phyloP scores from a whole-genome alignment of 129 eudicot species.

The Dittrichia graveolens region DNA sequence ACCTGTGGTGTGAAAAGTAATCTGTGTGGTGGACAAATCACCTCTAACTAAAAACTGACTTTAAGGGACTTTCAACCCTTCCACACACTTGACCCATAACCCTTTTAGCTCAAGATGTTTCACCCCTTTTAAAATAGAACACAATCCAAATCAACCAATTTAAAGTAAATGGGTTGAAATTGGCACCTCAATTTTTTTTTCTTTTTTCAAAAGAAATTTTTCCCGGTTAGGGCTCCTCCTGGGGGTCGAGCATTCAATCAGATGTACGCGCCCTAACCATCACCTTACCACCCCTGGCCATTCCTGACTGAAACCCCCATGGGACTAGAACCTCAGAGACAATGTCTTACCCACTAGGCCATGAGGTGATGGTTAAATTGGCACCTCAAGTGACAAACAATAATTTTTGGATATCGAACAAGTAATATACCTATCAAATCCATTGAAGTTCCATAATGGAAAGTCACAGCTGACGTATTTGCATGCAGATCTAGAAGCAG shows the following conservation, averaged over 20 bases:
- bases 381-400: not conserved
- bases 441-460: conserved; percentile 91
- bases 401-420: not conserved
- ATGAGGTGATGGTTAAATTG: not conserved
- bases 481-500: conserved; percentile 92
- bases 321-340: too few relatives aligned
- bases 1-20: too few relatives aligned
- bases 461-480: conserved; percentile 73
- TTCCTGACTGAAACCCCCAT: too few relatives aligned
- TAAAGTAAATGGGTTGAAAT: not conserved
- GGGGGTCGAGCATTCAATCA: too few relatives aligned
- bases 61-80: not conserved
- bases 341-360: too few relatives aligned
- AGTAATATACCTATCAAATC: conserved; percentile 65
- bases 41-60: not conserved
- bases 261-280: too few relatives aligned
- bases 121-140: not conserved
- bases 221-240: too few relatives aligned
- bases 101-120: not conserved
- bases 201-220: too few relatives aligned
- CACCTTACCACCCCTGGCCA: too few relatives aligned
- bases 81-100: not conserved
- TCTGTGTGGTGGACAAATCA: not conserved
- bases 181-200: not conserved
- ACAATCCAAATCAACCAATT: not conserved